Conservation (phyloP, 257 asterid species). For the Salvia miltiorrhiza region DNA sequence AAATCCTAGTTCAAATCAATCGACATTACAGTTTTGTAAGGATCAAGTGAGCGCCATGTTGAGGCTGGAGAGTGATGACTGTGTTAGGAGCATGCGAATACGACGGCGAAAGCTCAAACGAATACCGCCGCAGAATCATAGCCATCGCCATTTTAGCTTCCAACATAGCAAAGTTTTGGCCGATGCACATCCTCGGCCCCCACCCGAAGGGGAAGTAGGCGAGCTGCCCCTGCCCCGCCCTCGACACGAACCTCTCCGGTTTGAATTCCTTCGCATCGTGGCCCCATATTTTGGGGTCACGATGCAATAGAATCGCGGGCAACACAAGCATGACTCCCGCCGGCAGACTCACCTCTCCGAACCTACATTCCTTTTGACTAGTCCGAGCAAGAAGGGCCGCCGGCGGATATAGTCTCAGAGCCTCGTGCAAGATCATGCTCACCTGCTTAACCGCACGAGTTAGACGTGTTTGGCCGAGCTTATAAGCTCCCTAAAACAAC, state of each 20-base stretch:
- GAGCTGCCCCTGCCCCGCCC: background rate
- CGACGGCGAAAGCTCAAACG: slow-evolving; percentile 30
- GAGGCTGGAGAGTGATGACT: slow-evolving; percentile 25
- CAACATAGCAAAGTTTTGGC: background rate
- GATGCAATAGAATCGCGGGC: background rate
- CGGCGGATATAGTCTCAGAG: background rate
- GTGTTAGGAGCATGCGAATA: slow-evolving; percentile 29
- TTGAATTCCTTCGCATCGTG: background rate
- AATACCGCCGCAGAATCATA: slow-evolving; percentile 19
- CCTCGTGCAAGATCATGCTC: background rate
- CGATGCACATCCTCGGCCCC: background rate
- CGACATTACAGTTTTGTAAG: background rate
- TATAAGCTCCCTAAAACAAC: too few relatives aligned
- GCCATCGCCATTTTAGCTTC: background rate
- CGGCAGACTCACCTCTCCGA: background rate
- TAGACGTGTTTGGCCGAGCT: too few relatives aligned
- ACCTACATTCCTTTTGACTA: background rate
- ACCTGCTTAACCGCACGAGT: background rate
- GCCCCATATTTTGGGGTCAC: background rate
- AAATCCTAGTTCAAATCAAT: too few relatives aligned
- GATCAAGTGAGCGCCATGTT: slow-evolving; percentile 29
- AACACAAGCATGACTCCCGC: background rate
- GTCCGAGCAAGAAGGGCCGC: background rate
- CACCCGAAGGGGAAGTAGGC: background rate
- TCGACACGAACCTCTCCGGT: background rate